These are phyloP conservation scores for Dryas alaskensis DNA, from an alignment of 306 rosid genomes.

Conservation along the genomic window DNA sequence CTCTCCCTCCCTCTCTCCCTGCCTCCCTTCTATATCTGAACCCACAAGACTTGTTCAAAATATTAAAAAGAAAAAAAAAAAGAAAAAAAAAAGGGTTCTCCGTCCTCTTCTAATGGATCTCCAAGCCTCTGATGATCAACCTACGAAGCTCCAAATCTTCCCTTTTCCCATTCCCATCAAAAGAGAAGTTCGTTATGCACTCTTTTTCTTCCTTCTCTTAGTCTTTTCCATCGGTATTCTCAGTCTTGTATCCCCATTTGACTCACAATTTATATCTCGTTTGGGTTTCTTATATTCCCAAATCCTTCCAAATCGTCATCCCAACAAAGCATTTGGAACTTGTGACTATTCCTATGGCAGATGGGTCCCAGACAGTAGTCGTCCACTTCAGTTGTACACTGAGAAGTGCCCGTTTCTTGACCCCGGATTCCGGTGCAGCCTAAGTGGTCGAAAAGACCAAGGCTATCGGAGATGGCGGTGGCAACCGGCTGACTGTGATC, in stretches of 20 bases:
- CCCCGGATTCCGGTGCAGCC: slow-evolving; percentile 79
- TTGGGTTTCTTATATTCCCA: slow-evolving; percentile 35
- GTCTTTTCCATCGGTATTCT: slow-evolving; percentile 31
- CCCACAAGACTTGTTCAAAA: slow-evolving; percentile 18
- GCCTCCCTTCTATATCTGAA: background rate
- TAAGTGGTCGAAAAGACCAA: slow-evolving; percentile 55
- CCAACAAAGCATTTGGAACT: background rate
- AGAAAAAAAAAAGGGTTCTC: background rate
- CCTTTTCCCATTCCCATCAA: slow-evolving; percentile 28
- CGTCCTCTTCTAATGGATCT: slow-evolving; percentile 50
- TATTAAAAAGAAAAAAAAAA: background rate
- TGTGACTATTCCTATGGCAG: slow-evolving; percentile 69
- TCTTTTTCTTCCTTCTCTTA: slow-evolving; percentile 41
- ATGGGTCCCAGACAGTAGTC: slow-evolving; percentile 57
- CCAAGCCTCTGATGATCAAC: slow-evolving; percentile 28
- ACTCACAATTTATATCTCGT: slow-evolving; percentile 32
- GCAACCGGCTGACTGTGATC: slow-evolving; percentile 65
- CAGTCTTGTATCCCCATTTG: slow-evolving; percentile 36
- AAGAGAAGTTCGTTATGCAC: slow-evolving; percentile 40
- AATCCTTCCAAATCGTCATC: slow-evolving; percentile 6
- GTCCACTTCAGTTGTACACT: slow-evolving; percentile 33
- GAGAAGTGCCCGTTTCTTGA: slow-evolving; percentile 80
- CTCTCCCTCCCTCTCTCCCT: too few relatives aligned
- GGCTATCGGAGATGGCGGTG: slow-evolving; percentile 67
- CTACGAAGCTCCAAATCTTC: slow-evolving; percentile 16